Evolutionary conservation across 371 early-diverging fungal genomes (phyloP).

Genomic region (Cokeromyces recurvatus): DNA sequence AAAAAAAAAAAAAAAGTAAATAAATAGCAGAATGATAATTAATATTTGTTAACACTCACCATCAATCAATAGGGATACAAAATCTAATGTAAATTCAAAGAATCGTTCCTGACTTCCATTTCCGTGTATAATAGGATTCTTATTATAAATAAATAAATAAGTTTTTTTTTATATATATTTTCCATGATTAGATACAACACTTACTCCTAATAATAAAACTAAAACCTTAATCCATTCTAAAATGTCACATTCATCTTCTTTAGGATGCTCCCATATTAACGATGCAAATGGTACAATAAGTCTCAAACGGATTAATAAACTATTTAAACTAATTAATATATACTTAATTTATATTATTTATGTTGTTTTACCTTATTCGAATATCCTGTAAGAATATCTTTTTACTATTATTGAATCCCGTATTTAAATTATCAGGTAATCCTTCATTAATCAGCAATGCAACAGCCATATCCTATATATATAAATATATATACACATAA

Average conservation of each 20-base stretch:
- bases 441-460: too few relatives aligned
- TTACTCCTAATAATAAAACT: slow-evolving; percentile 29
- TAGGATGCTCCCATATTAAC: slow-evolving; percentile 54
- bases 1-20: not conserved
- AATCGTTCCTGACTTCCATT: slow-evolving; percentile 58
- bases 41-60: slow-evolving; percentile 17
- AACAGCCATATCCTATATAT: too few relatives aligned
- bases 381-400: too few relatives aligned
- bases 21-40: not conserved
- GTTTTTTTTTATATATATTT: too few relatives aligned
- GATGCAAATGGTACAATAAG: slow-evolving; percentile 52
- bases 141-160: too few relatives aligned
- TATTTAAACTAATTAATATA: slow-evolving; percentile 1
- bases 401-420: too few relatives aligned
- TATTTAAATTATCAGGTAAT: too few relatives aligned
- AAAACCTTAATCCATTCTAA: slow-evolving; percentile 38
- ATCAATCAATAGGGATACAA: slow-evolving; percentile 57
- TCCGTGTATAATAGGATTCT: slow-evolving; percentile 56
- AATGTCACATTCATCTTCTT: slow-evolving; percentile 43
- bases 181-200: too few relatives aligned
- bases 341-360: not conserved
- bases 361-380: too few relatives aligned
- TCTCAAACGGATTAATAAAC: slow-evolving; percentile 45
- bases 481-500: too few relatives aligned
- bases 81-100: slow-evolving; percentile 58